Conservation (phyloP, 2,329 filamentous ascomycete genomes). For the Uncinocarpus reesii region DNA sequence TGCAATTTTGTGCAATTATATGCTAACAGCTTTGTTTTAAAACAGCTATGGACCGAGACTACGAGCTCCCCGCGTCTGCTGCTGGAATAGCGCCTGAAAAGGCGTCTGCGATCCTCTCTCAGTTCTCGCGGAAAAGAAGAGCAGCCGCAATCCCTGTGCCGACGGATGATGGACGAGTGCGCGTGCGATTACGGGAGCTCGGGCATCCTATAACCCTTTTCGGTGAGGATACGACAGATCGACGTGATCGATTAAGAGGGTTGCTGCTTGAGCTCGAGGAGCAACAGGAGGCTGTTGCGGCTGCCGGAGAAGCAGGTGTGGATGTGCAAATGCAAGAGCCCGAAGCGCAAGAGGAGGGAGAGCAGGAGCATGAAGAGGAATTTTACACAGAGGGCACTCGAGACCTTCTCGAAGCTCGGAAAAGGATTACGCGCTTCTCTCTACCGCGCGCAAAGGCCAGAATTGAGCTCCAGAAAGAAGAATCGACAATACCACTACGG, state of each 20-base stretch:
- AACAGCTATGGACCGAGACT: conserved; percentile 65
- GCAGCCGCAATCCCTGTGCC: conserved; percentile 84
- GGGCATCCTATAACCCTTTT: conserved; percentile 94
- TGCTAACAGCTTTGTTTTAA: conserved; percentile 5
- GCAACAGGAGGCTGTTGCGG: conserved; percentile 39
- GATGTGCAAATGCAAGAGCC: conserved; percentile 47
- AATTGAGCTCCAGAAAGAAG: conserved; percentile 64
- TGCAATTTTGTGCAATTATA: not conserved
- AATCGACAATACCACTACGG: conserved; percentile 71
- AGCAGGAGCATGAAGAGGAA: conserved; percentile 73
- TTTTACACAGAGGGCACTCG: conserved; percentile 82
- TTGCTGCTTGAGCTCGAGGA: conserved; percentile 65
- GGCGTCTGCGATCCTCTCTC: conserved; percentile 71
- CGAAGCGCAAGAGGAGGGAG: conserved; percentile 44
- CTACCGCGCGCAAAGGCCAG: conserved; percentile 70
- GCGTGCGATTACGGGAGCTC: conserved; percentile 66
- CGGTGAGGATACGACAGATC: conserved; percentile 74
- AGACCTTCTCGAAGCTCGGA: conserved; percentile 63
- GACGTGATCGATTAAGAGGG: conserved; percentile 75
- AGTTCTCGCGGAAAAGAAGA: conserved; percentile 83
- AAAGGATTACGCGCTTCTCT: conserved; percentile 71
- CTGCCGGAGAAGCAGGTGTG: conserved; percentile 45
- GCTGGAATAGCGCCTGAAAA: conserved; percentile 66
- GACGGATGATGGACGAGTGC: conserved; percentile 83
- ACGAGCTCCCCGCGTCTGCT: conserved; percentile 59